Base-by-base conservation (phyloP, 2,329 filamentous ascomycete species). In the Hypoxylon sp. region DNA sequence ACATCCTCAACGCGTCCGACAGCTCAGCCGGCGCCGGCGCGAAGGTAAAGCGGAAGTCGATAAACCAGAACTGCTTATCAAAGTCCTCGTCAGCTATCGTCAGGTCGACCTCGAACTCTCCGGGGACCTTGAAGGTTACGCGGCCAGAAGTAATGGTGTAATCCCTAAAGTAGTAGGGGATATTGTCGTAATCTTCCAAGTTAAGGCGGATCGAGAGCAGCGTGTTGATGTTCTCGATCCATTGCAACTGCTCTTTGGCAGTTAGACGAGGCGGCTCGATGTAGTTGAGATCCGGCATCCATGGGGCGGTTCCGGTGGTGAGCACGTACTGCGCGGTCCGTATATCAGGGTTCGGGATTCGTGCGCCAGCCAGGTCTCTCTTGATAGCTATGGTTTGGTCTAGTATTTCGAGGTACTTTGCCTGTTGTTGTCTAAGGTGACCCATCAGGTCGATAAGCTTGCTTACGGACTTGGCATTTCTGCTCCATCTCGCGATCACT, bases 91-190 rank as follows among this genome's bases (percentile, higher is more conserved):
- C 89, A 15, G 90, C 91, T 62, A 98, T 90, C 1, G 92, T 93
- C 48, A 99, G 83, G 71, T 98, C 95, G 17, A 98, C 85, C 73
- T 98, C 94, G 68, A 97, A 97, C 73, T 98, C 94, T 49, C 85
- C 85, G 2, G 85, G 78, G 1, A 98, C 90, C 42, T 80, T 84
- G 73, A 99, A 99, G 0, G 92, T 98, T 5, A 90, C 94, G 45
- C 94, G 87, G n/a, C 96, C 95, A 48, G 91, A 90, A 48, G 84
- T 83, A 58, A 99, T 90, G 4, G 81, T 83, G 76, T 92, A 98
- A 58, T 90, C 82, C 67, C 83, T 83, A 72, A 98, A 91, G 50
- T 89, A 83, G n/a, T 79, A 75, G 0, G 95, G 95, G 47, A 87
- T 84, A 57, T 81, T 85, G 41, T 97, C 85, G 61, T 88, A 85